Conservation (phyloP, 164 flowering plant genomes). For the Paratinospora sagittata region DNA sequence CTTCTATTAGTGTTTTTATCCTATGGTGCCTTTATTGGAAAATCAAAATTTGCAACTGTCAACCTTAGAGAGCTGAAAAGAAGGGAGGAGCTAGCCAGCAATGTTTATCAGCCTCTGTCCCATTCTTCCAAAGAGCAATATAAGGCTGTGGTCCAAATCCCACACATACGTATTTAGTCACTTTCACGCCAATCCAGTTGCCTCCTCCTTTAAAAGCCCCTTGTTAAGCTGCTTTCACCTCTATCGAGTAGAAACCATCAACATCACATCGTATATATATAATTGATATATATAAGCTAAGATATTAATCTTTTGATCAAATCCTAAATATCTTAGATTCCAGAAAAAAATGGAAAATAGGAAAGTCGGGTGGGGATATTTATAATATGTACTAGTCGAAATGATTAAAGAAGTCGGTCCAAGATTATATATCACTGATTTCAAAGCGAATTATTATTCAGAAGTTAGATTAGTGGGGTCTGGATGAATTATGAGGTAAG, state of each 20-base stretch:
- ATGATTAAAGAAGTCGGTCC: no score
- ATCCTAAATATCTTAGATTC: no score
- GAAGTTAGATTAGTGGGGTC: constrained; percentile 5
- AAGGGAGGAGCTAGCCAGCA: background rate
- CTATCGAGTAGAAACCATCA: no score
- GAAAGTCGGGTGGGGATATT: no score
- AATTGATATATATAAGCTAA: no score
- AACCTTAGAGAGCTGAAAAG: constrained; percentile 10
- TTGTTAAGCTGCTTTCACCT: background rate
- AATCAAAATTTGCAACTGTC: constrained; percentile 6
- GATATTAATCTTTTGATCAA: no score
- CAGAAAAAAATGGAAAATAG: no score
- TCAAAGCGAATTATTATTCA: constrained; percentile 2
- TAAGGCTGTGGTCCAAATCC: constrained; percentile 7
- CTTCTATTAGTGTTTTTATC: background rate
- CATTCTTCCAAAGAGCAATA: constrained; percentile 8
- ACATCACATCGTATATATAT: no score
- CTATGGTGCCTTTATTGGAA: background rate
- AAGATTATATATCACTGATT: constrained; percentile 4
- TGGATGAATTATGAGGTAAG: constrained; percentile 4
- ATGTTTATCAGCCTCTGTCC: constrained; percentile 9
- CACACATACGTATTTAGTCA: background rate
- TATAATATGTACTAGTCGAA: no score
- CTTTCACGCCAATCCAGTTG: background rate
- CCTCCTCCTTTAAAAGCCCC: background rate